phyloP scores from a whole-genome alignment of 257 asterid genomes.

The Solanum sitiens region DNA sequence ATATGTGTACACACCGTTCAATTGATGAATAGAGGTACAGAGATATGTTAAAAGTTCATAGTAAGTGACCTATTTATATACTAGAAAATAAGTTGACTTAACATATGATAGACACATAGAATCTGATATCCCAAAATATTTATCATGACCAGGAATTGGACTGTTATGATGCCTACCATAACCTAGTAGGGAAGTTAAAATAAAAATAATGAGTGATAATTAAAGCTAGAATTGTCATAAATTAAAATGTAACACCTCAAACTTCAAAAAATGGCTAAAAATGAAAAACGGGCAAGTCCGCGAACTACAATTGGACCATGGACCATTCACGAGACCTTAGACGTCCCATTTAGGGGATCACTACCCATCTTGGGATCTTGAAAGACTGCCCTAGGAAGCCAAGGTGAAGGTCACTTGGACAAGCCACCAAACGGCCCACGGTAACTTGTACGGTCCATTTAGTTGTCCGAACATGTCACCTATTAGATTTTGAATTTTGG shows the following conservation, averaged over 20 bases:
- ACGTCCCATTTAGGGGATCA: background rate
- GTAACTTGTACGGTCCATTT: background rate
- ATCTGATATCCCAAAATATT: background rate
- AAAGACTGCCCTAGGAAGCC: background rate
- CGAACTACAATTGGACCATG: background rate
- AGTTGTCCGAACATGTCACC: background rate
- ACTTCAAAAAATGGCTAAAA: too few relatives aligned
- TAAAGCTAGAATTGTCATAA: background rate
- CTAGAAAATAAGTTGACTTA: background rate
- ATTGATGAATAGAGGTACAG: background rate
- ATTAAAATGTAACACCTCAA: background rate
- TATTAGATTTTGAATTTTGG: background rate
- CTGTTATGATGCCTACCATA: background rate
- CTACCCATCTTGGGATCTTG: background rate
- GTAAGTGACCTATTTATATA: background rate
- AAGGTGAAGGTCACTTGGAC: background rate
- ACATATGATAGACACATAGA: background rate
- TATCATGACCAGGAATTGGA: background rate
- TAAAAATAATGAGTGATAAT: background rate
- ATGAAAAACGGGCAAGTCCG: background rate
- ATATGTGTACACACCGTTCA: background rate
- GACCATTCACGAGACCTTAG: background rate
- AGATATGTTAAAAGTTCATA: background rate
- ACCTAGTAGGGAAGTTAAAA: background rate
- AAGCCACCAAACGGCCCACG: background rate